phyloP scores from a whole-genome alignment of 805 yeast species.

The Nakazawaea peltata region DNA sequence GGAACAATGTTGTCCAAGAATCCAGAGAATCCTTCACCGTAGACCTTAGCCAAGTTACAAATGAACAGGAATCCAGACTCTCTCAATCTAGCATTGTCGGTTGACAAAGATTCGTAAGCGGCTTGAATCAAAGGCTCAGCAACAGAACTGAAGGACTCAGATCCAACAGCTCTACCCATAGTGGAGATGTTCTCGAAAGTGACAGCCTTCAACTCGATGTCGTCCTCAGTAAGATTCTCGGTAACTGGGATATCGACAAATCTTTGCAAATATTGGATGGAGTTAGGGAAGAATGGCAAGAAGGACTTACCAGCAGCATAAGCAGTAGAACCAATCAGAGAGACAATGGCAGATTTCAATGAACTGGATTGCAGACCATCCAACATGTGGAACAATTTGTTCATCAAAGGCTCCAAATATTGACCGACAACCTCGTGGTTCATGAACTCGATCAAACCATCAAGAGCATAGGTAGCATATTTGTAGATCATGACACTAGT shows the following conservation, averaged over 20 bases:
- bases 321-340: conserved; percentile 96
- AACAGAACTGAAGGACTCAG: conserved; percentile 75
- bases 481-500: conserved; percentile 77
- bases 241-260: conserved; percentile 62
- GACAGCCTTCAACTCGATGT: conserved; percentile 82
- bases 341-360: conserved; percentile 72
- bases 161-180: conserved; percentile 95
- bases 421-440: conserved; percentile 72
- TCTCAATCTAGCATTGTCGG: conserved; percentile 78
- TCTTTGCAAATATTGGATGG: conserved; percentile 76
- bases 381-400: conserved; percentile 78
- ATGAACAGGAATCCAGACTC: conserved; percentile 93
- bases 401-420: conserved; percentile 85
- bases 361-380: conserved; percentile 68
- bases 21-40: conserved; percentile 82
- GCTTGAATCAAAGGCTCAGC: conserved; percentile 87
- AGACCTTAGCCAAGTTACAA: conserved; percentile 90
- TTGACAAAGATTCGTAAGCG: conserved; percentile 69
- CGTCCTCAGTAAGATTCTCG: conserved; percentile 81
- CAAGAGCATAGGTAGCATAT: conserved; percentile 85
- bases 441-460: conserved; percentile 87
- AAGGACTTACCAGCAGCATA: conserved; percentile 88
- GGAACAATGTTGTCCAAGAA: conserved; percentile 81
- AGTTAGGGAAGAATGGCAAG: conserved; percentile 75
- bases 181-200: conserved; percentile 92